Conservation (phyloP, 2,329 filamentous ascomycete genomes). For the Apiospora phragmitis region DNA sequence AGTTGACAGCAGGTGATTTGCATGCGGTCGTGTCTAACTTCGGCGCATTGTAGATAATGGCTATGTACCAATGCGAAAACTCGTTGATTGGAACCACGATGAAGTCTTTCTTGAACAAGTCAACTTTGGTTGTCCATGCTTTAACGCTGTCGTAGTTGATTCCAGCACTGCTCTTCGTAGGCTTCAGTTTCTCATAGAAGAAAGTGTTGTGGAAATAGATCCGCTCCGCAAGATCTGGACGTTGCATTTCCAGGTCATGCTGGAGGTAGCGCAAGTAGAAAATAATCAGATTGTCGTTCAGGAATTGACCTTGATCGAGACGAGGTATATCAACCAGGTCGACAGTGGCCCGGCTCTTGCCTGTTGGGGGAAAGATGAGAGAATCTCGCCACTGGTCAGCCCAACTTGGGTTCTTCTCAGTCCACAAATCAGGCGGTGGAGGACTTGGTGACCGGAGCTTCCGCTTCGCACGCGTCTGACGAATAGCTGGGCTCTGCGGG, state of each 20-base stretch:
- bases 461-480: slow-evolving; percentile 14
- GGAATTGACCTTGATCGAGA: slow-evolving; percentile 79
- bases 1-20: slow-evolving; percentile 31
- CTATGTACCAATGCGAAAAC: slow-evolving; percentile 86
- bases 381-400: slow-evolving; percentile 54
- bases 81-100: slow-evolving; percentile 93
- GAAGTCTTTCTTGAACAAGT: slow-evolving; percentile 84
- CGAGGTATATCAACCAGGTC: slow-evolving; percentile 72
- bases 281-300: slow-evolving; percentile 90
- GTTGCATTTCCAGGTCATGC: slow-evolving; percentile 53
- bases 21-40: slow-evolving; percentile 43
- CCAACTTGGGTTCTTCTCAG: slow-evolving; percentile 52
- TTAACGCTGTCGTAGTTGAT: slow-evolving; percentile 87
- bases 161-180: slow-evolving; percentile 48
- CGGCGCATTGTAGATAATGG: slow-evolving; percentile 88
- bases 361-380: slow-evolving; percentile 60
- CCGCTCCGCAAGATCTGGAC: slow-evolving; percentile 57
- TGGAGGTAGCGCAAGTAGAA: slow-evolving; percentile 83
- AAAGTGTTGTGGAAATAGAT: slow-evolving; percentile 93
- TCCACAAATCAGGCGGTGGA: slow-evolving; percentile 45
- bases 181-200: slow-evolving; percentile 80
- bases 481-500: background rate
- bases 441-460: background rate
- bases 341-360: slow-evolving; percentile 64
- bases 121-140: slow-evolving; percentile 82